Base-by-base conservation (phyloP, 192 early-diverging fungal species). In the Dissophora globulifera region DNA sequence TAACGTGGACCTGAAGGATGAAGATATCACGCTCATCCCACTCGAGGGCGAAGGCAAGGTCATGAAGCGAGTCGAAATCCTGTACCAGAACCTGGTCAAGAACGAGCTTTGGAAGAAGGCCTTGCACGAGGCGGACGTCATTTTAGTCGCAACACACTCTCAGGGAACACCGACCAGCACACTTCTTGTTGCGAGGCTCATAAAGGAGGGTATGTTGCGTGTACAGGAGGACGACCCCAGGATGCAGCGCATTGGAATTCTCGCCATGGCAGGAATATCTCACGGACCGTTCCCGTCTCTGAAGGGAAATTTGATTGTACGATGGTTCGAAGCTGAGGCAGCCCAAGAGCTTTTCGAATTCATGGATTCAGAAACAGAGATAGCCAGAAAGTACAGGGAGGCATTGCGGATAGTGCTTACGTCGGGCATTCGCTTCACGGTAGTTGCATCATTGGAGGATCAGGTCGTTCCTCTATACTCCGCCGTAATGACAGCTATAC, bases 401-500 rank as follows among this genome's bases (percentile, higher is more conserved):
- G 89, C 93, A 2, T 80, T 98, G 45, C 78, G 79, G 19, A 83
- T 82, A 1, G 81, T 96, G 12, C 80, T 96, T 27, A 69, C 85
- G 17, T 65, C 67, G 2, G 95, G 94, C 7, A 85, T 93, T 15
- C 83, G 92, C n/a, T 72, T 93, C 22, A 86, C 92, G 4, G 85
- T 91, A 20, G 84, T 96, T 10, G 96, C 92, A 2, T 91, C 89
- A 7, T 92, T 96, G 94, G 93, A 96, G 60, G 97, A 99, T 67
- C 95, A 99, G 75, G 97, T 96, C 0, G 97, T 99, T 0, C 97
- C 97, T 6, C 79, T 95, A 32, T 92, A 95, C 75, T 92, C 94
- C 10, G 89, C 88, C 0, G 81, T 92, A 41, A 79, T 93, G 68
- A 84, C 87, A 16, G 83, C 87, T 3, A 69, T 89, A 13, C 81